These are phyloP conservation scores for Sphaerosporella brunnea DNA, from an alignment of 495 filamentous ascomycete species.

Conservation along the genomic window DNA sequence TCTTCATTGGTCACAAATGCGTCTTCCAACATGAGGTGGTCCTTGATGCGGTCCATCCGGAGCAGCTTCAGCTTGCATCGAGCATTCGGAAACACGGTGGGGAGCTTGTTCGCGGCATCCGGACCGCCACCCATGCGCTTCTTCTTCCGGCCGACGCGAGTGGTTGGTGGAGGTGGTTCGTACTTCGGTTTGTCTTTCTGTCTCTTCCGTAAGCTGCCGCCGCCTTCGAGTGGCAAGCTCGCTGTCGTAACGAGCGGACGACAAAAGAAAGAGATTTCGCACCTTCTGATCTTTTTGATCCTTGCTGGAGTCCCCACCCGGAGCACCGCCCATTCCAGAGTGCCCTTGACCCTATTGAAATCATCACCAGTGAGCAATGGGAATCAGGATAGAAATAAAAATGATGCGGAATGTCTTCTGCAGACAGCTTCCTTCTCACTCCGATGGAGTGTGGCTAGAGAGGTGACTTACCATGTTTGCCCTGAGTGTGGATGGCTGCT, in stretches of 20 bases:
- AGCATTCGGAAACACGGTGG: constrained; percentile 80
- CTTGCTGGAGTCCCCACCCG: constrained; percentile 47
- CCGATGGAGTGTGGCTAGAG: too few species aligned
- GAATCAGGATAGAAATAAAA: too few species aligned
- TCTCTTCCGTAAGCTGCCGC: not conserved
- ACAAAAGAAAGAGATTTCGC: constrained; percentile 15
- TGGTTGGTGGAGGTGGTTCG: constrained; percentile 93
- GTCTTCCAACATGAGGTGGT: constrained; percentile 90
- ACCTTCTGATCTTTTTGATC: constrained; percentile 96
- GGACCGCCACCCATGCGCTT: constrained; percentile 87
- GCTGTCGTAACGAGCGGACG: not conserved
- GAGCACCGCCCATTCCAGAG: constrained; percentile 60
- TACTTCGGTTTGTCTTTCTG: constrained; percentile 99
- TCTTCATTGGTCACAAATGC: constrained; percentile 99
- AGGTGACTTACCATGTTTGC: too few species aligned
- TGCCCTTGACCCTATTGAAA: constrained; percentile 75
- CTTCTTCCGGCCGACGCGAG: constrained; percentile 81
- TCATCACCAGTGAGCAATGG: too few species aligned
- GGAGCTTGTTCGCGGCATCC: constrained; percentile 85
- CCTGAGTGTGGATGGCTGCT: too few species aligned
- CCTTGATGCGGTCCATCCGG: constrained; percentile 95
- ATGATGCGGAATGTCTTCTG: too few species aligned
- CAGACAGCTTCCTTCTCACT: too few species aligned
- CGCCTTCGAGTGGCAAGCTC: not conserved
- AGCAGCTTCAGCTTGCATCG: constrained; percentile 93